Conservation (phyloP, 371 early-diverging fungal genomes). For the Mucor saturninus region DNA sequence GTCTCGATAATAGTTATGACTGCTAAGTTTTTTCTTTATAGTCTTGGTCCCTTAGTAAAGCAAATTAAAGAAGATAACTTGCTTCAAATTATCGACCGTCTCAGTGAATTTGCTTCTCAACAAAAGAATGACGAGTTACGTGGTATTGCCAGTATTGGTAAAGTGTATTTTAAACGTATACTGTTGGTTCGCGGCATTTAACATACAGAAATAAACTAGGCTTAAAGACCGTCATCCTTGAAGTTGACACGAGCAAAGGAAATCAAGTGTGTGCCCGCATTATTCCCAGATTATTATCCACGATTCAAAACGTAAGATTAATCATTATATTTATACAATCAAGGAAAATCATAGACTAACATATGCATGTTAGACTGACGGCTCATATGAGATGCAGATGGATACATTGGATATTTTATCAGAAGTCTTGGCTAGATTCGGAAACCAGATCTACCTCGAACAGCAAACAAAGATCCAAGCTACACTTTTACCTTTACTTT, state of each 20-base stretch:
- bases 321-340: neutral
- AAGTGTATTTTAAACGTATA: neutral
- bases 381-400: slow-evolving; percentile 77
- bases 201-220: slow-evolving; percentile 28
- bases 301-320: slow-evolving; percentile 59
- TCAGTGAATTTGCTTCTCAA: slow-evolving; percentile 63
- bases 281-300: slow-evolving; percentile 65
- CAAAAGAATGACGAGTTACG: slow-evolving; percentile 65
- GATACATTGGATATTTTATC: slow-evolving; percentile 87
- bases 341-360: neutral
- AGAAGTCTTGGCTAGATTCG: slow-evolving; percentile 81
- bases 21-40: slow-evolving; percentile 23
- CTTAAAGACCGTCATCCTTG: slow-evolving; percentile 80
- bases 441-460: slow-evolving; percentile 58
- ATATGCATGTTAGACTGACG: slow-evolving; percentile 30
- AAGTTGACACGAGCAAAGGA: slow-evolving; percentile 57
- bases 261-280: slow-evolving; percentile 61
- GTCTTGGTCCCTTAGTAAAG: slow-evolving; percentile 79
- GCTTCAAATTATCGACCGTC: slow-evolving; percentile 69
- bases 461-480: slow-evolving; percentile 65
- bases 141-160: slow-evolving; percentile 84
- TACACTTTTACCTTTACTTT: slow-evolving; percentile 69
- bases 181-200: neutral
- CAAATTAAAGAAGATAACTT: slow-evolving; percentile 72
- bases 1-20: neutral